Percentiles rank a stretch among this genome's conserved stretches.
phyloP scores from a whole-genome alignment of 176 grass and related monocot species.

The Elymus sibiricus region DNA sequence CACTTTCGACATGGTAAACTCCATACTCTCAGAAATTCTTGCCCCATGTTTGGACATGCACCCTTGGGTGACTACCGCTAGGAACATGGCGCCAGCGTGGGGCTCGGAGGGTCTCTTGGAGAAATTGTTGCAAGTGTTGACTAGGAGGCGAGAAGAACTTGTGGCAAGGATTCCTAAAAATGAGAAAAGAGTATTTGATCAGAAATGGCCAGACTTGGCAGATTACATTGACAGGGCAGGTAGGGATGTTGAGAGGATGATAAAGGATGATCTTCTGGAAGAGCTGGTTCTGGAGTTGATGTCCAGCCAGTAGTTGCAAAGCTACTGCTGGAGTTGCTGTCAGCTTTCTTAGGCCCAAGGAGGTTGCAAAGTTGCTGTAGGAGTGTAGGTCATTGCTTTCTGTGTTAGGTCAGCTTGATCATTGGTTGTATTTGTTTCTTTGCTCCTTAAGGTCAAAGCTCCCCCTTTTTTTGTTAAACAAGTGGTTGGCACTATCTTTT shows the following conservation, averaged over 20 bases:
- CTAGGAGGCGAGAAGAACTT: slow-evolving; percentile 36
- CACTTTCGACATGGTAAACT: slow-evolving; percentile 75
- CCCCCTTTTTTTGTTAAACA: not conserved
- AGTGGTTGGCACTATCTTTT: slow-evolving; percentile 35
- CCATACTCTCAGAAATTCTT: slow-evolving; percentile 65
- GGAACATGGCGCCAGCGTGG: slow-evolving; percentile 58
- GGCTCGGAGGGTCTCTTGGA: slow-evolving; percentile 75
- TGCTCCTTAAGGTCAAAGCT: not conserved
- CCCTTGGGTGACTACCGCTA: slow-evolving; percentile 51
- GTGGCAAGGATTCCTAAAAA: slow-evolving; percentile 12
- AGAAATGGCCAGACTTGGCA: slow-evolving; percentile 52
- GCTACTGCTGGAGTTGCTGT: not conserved
- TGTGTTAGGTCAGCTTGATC: not conserved
- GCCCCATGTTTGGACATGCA: slow-evolving; percentile 64
- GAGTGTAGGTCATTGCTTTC: not conserved
- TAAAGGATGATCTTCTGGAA: slow-evolving; percentile 73
- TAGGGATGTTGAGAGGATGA: slow-evolving; percentile 69
- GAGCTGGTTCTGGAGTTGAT: slow-evolving; percentile 53
- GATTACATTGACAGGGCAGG: slow-evolving; percentile 52
- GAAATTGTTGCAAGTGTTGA: slow-evolving; percentile 51
- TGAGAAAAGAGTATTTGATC: slow-evolving; percentile 40
- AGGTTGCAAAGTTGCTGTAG: not conserved
- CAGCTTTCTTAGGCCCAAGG: slow-evolving; percentile 4
- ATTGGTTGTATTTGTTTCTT: slow-evolving; percentile 10
- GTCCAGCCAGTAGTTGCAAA: slow-evolving; percentile 21